Base-by-base conservation (phyloP, 345 rosid genomes). In the Brassica carinata region DNA sequence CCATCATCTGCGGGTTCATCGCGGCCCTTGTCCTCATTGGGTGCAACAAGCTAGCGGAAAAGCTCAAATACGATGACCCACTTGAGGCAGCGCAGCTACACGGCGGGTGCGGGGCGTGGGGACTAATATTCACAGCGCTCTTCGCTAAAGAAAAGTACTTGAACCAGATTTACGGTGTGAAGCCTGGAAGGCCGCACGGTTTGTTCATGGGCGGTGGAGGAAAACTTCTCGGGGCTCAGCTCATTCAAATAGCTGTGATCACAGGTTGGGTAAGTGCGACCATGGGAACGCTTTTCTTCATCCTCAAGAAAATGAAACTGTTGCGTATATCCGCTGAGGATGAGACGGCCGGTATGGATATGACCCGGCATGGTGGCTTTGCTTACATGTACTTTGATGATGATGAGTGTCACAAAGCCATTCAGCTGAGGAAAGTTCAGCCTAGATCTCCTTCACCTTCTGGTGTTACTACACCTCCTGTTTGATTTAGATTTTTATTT, bases 41-140 rank as follows among this genome's bases (percentile, higher is more conserved):
- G 7, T 86, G 76, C 64, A 91, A 93, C 82, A 86, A 75, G 19
- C 78, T 93, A 0, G 98, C 92, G 0, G 86, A 84, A 85, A 89
- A 64, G 36, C 30, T 86, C 0, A 80, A 68, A 23, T 93, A 69
- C 57, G 98, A 91, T 4, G 92, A 91, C 75, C 93, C 92, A 0
- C 82, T 93, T 0, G 97, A 93, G 74, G 98, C 97, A 1, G 88
- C 93, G 0, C 94, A 91, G 67, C 75, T 93, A 29, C 98, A 93
- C 73, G 95, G 92, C 0, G 98, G 98, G 0, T 93, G 97, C 18
- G 98, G 97, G 11, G 81, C 89, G 0, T 90, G 98, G 97, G 98
- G 94, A 0, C 66, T 91, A 11, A 74, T 93, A 33, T 91, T 90
- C 83, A 91, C 98, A 0, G 93, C 93, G 0, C 79, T 93, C 17